Conservation (phyloP, 1,284 basidiomycete genomes). For the Entoloma clypeatum region DNA sequence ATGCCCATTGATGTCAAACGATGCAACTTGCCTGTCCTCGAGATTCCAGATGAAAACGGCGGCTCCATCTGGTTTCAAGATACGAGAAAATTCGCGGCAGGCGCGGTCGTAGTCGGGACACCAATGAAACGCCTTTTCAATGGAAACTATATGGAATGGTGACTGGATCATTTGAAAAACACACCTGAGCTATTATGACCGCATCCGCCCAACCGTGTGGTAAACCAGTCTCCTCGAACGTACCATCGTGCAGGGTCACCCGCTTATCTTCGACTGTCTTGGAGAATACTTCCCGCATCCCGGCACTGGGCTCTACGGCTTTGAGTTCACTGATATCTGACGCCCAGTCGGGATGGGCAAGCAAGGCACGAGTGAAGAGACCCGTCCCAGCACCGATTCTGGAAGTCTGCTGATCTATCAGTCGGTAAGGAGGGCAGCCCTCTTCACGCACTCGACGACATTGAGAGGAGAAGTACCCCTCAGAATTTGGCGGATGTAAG, state of each 20-base stretch:
- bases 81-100: constrained; percentile 61
- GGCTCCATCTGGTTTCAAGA: constrained; percentile 63
- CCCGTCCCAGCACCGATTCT: constrained; percentile 75
- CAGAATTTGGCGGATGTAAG: constrained; percentile 50
- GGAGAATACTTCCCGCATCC: constrained; percentile 63
- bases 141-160: constrained; percentile 3
- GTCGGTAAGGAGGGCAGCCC: not conserved
- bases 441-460: constrained; percentile 59
- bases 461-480: constrained; percentile 43
- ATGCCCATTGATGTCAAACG: not conserved
- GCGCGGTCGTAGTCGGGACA: constrained; percentile 69
- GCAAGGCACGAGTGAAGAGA: constrained; percentile 73
- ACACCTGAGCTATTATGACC: constrained; percentile 69
- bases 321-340: constrained; percentile 45
- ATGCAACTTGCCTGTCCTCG: constrained; percentile 57
- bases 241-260: constrained; percentile 53
- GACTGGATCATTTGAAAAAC: not conserved
- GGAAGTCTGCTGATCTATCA: constrained; percentile 1
- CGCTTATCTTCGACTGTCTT: constrained; percentile 48
- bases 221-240: constrained; percentile 58
- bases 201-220: constrained; percentile 69
- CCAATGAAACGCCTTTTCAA: constrained; percentile 83
- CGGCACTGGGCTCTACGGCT: constrained; percentile 71
- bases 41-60: constrained; percentile 77
- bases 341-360: constrained; percentile 57